phyloP scores from a whole-genome alignment of 2,329 filamentous ascomycete genomes.

The Diaporthe amygdali region DNA sequence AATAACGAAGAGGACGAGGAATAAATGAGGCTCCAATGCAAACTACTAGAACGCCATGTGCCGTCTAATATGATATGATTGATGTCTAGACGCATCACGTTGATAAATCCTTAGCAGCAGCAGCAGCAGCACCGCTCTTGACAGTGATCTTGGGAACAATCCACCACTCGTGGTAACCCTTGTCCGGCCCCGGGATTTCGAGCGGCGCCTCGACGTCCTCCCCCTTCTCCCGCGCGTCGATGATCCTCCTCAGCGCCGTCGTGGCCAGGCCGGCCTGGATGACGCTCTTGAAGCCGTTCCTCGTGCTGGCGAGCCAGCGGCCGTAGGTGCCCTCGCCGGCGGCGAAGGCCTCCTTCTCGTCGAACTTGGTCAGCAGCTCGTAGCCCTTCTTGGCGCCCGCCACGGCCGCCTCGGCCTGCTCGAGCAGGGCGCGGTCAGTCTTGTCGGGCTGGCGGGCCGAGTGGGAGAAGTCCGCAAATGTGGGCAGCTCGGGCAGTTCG shows the following conservation, averaged over 20 bases:
- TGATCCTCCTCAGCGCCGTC: conserved; percentile 61
- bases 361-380: conserved; percentile 60
- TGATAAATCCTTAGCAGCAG: conserved; percentile 13
- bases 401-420: conserved; percentile 51
- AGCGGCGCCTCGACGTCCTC: conserved; percentile 47
- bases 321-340: conserved; percentile 55
- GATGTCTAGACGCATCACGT: neutral
- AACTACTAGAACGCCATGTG: neutral
- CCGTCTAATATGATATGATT: neutral
- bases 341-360: conserved; percentile 58
- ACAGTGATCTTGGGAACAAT: conserved; percentile 57
- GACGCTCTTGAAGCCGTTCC: conserved; percentile 69
- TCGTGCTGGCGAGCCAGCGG: conserved; percentile 65
- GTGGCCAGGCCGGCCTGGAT: conserved; percentile 73
- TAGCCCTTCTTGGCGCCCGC: conserved; percentile 58
- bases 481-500: conserved; percentile 69
- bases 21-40: neutral
- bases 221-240: conserved; percentile 41
- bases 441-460: conserved; percentile 47
- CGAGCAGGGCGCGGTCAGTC: conserved; percentile 45
- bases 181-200: conserved; percentile 57
- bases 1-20: neutral
- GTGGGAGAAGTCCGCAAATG: conserved; percentile 63
- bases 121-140: conserved; percentile 21
- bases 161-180: conserved; percentile 70